phyloP scores from a whole-genome alignment of 1,139 yeast genomes.

The Pneumocystis jirovecii region DNA sequence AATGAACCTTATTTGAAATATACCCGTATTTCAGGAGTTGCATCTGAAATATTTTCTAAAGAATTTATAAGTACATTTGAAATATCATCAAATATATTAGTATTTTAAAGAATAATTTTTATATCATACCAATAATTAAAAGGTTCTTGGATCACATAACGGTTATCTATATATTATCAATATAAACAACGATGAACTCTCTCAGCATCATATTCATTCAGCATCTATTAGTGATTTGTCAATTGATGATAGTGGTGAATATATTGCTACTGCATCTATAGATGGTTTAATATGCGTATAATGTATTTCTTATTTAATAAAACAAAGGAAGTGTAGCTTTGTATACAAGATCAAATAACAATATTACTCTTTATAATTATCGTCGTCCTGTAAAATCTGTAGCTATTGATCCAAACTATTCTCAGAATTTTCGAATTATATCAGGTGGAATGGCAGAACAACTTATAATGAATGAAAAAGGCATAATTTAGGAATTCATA shows the following conservation, averaged over 20 bases:
- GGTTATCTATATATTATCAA: slow-evolving; percentile 58
- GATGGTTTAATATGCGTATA: slow-evolving; percentile 6
- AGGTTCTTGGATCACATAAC: slow-evolving; percentile 34
- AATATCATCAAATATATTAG: slow-evolving; percentile 43
- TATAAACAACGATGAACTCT: slow-evolving; percentile 34
- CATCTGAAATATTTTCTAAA: slow-evolving; percentile 48
- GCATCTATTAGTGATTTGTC: slow-evolving; percentile 64
- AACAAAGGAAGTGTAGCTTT: slow-evolving; percentile 6
- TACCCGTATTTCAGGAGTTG: slow-evolving; percentile 48
- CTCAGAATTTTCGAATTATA: slow-evolving; percentile 33
- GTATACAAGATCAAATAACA: slow-evolving; percentile 3
- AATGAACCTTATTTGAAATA: slow-evolving; percentile 69
- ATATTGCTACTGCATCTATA: slow-evolving; percentile 11
- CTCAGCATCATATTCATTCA: slow-evolving; percentile 68
- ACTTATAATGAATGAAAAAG: slow-evolving; percentile 50
- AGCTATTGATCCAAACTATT: slow-evolving; percentile 58
- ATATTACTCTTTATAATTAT: slow-evolving; percentile 39
- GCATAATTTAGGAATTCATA: neutral
- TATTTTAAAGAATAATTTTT: slow-evolving; percentile 50
- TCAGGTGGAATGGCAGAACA: slow-evolving; percentile 90
- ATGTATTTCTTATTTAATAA: neutral
- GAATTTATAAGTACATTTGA: slow-evolving; percentile 66
- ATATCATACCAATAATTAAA: neutral
- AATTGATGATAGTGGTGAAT: slow-evolving; percentile 25
- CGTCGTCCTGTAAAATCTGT: slow-evolving; percentile 82